These are phyloP conservation scores for Podaxis pistillaris DNA, from an alignment of 768 basidiomycete species.

Conservation along the genomic window DNA sequence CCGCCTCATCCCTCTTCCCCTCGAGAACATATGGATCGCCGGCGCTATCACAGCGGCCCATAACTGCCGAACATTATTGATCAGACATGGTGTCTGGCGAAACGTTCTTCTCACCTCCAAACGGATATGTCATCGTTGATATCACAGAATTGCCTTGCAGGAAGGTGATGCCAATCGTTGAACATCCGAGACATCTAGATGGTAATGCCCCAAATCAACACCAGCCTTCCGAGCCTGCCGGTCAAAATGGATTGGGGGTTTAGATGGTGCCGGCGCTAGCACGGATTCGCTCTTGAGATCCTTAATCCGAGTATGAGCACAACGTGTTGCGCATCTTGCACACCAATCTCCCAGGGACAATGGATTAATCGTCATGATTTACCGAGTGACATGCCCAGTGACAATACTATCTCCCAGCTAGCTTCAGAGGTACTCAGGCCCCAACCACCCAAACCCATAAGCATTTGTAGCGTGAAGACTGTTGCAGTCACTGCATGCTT, in stretches of 20 bases:
- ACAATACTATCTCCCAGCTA: neutral
- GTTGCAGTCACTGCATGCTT: neutral
- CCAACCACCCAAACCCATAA: neutral
- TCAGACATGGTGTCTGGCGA: neutral
- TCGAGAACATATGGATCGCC: too few species aligned
- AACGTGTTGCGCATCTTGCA: neutral
- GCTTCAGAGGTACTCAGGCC: neutral
- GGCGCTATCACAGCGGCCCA: too few species aligned
- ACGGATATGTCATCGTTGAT: neutral
- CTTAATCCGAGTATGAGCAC: neutral
- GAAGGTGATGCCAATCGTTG: neutral
- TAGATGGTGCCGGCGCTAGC: too few species aligned
- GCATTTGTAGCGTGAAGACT: neutral
- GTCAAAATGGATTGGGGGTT: too few species aligned
- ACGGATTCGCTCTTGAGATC: neutral
- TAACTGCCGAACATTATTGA: neutral
- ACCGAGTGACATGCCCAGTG: neutral
- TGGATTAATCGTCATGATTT: neutral
- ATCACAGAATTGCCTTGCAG: neutral
- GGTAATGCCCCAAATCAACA: too few species aligned
- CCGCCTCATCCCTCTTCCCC: too few species aligned
- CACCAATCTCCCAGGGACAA: neutral
- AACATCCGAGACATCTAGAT: neutral
- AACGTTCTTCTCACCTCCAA: neutral
- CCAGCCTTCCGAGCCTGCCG: too few species aligned